phyloP scores from a whole-genome alignment of 352 stramenopile genomes.

The Thalassiosira oceanica region DNA sequence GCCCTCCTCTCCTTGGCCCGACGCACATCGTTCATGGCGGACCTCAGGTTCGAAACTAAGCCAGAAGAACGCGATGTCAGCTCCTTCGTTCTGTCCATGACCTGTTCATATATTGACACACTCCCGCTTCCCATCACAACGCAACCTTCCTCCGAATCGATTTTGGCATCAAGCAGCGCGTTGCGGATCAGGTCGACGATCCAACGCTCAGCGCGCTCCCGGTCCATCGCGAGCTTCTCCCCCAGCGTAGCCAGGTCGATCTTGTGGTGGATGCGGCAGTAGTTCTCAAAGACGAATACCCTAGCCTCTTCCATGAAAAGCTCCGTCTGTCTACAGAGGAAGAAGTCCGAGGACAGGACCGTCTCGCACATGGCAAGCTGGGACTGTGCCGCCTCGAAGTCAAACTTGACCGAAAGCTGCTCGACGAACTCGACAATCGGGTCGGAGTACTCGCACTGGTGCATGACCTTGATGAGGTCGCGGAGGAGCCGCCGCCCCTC shows the following conservation, averaged over 20 bases:
- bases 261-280: conserved; percentile 98
- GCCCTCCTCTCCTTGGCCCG: conserved; percentile 61
- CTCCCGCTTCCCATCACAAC: conserved; percentile 93
- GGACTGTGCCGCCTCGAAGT: conserved; percentile 97
- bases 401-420: conserved; percentile 96
- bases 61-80: conserved; percentile 89
- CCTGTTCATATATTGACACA: conserved; percentile 94
- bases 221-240: conserved; percentile 94
- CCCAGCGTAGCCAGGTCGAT: conserved; percentile 97
- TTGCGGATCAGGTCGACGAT: conserved; percentile 99
- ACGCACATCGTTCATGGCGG: conserved; percentile 59
- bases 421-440: conserved; percentile 95
- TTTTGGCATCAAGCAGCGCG: conserved; percentile 95
- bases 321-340: conserved; percentile 94
- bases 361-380: conserved; percentile 89
- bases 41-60: conserved; percentile 73
- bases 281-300: conserved; percentile 99
- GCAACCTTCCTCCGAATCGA: conserved; percentile 94
- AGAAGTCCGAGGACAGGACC: conserved; percentile 96
- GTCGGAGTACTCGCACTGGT: conserved; percentile 87
- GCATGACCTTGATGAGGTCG: conserved; percentile 94
- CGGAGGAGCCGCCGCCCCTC: conserved; percentile 88
- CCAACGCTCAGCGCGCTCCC: conserved; percentile 96
- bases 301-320: conserved; percentile 97
- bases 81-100: conserved; percentile 97